A percentile compares a stretch with the other conserved stretches of the same genome.
Conservation (phyloP, 495 filamentous ascomycete species). For the Penicillium tannophilum region DNA sequence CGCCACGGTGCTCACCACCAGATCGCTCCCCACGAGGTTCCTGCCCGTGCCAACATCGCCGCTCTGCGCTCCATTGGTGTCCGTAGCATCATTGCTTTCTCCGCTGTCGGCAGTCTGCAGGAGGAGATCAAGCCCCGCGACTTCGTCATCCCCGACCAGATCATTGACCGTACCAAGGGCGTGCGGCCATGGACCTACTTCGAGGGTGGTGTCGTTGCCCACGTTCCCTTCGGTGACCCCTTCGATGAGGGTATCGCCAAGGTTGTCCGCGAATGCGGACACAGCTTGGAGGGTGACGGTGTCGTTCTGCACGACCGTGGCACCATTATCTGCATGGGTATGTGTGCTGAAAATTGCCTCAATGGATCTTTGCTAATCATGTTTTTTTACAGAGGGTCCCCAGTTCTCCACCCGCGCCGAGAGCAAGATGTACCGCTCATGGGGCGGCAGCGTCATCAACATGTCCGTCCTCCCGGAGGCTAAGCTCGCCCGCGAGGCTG, state of each 20-base stretch:
- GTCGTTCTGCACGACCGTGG: conserved; percentile 77
- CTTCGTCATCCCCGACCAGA: conserved; percentile 93
- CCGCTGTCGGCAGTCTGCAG: conserved; percentile 88
- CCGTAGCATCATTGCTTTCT: conserved; percentile 87
- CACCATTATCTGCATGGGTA: conserved; percentile 88
- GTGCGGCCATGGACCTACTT: conserved; percentile 93
- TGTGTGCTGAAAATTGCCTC: conserved; percentile 12
- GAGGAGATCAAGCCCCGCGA: conserved; percentile 92
- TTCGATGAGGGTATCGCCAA: conserved; percentile 79
- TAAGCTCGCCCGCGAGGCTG: conserved; percentile 93
- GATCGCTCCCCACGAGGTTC: conserved; percentile 89
- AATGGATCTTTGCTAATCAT: conserved; percentile 7
- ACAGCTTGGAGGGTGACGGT: conserved; percentile 75
- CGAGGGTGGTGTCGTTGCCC: conserved; percentile 88
- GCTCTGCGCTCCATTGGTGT: conserved; percentile 89
- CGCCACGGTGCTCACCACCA: conserved; percentile 89
- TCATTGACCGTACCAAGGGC: conserved; percentile 98
- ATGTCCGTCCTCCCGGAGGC: conserved; percentile 97
- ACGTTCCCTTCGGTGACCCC: conserved; percentile 94
- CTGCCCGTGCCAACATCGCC: conserved; percentile 90
- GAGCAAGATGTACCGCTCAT: conserved; percentile 88
- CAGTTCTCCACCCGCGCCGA: conserved; percentile 98
- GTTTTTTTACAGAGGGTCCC: conserved; percentile 69
- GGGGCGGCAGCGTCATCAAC: conserved; percentile 92
- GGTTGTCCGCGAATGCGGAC: conserved; percentile 70